These are phyloP conservation scores for Solanum dulcamara DNA, from an alignment of 257 asterid genomes.

Conservation along the genomic window DNA sequence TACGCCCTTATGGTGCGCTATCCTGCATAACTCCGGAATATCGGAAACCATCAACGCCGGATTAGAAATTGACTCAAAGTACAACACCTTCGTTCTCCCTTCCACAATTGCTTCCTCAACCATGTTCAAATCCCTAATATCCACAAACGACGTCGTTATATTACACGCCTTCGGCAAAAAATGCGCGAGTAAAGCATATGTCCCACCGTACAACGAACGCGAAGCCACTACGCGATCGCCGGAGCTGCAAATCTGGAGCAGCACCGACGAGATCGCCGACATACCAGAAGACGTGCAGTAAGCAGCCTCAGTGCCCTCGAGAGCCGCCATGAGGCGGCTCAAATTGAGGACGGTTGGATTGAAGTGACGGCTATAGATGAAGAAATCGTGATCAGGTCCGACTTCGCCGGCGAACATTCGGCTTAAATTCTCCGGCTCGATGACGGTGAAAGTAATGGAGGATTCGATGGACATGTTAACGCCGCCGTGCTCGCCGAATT, in stretches of 20 bases:
- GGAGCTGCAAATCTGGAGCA: not conserved
- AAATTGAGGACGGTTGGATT: constrained; percentile 88
- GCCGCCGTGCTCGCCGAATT: constrained; percentile 97
- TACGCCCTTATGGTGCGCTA: constrained; percentile 70
- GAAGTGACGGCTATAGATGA: constrained; percentile 93
- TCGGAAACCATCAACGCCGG: constrained; percentile 72
- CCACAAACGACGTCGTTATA: constrained; percentile 79
- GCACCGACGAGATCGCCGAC: not conserved
- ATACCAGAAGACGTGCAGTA: not conserved
- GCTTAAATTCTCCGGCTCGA: constrained; percentile 86
- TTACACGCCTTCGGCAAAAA: constrained; percentile 68
- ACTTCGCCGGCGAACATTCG: constrained; percentile 89
- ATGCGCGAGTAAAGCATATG: constrained; percentile 69
- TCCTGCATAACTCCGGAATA: constrained; percentile 65
- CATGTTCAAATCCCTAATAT: constrained; percentile 35
- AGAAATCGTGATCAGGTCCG: constrained; percentile 79
- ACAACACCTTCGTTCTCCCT: constrained; percentile 65
- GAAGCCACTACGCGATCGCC: constrained; percentile 72
- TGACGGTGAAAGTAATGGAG: constrained; percentile 94
- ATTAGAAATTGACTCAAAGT: constrained; percentile 64
- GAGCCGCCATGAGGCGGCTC: constrained; percentile 46
- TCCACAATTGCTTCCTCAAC: constrained; percentile 45
- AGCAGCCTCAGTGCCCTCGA: not conserved
- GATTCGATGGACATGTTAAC: constrained; percentile 98
- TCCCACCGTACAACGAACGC: constrained; percentile 71